phyloP scores from a whole-genome alignment of 2,329 filamentous ascomycete species.

The Botryotinia calthae region DNA sequence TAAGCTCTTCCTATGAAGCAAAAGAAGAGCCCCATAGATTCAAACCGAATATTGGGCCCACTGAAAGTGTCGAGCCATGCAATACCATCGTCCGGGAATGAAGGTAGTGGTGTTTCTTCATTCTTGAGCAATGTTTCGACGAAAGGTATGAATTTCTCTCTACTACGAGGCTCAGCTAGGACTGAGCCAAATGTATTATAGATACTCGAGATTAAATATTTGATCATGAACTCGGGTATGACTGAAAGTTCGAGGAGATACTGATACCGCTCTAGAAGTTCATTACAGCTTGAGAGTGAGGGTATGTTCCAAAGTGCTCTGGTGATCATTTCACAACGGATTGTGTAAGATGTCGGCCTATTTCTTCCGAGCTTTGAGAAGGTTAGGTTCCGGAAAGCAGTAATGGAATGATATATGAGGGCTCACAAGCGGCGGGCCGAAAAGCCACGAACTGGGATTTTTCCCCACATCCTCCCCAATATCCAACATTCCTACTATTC shows the following conservation, averaged over 20 bases:
- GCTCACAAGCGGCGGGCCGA: conserved; percentile 28
- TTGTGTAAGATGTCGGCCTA: conserved; percentile 21
- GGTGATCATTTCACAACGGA: conserved; percentile 19
- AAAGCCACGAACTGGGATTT: conserved; percentile 28
- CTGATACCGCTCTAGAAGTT: conserved; percentile 23
- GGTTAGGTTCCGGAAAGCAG: neutral
- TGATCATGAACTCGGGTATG: conserved; percentile 29
- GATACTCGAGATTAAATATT: conserved; percentile 27
- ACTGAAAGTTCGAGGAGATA: conserved; percentile 20
- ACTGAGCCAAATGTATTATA: conserved; percentile 29
- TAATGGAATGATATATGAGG: neutral
- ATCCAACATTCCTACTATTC: conserved; percentile 29
- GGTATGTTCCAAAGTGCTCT: conserved; percentile 34
- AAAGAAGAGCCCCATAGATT: conserved; percentile 36
- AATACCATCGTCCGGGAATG: conserved; percentile 32
- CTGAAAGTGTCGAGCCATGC: conserved; percentile 36
- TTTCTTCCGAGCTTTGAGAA: conserved; percentile 24
- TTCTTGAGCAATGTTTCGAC: conserved; percentile 31
- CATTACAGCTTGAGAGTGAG: conserved; percentile 30
- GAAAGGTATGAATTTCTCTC: conserved; percentile 27
- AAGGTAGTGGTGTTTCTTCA: conserved; percentile 31
- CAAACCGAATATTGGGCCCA: conserved; percentile 35
- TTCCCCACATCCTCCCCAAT: conserved; percentile 32
- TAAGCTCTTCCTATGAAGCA: conserved; percentile 34
- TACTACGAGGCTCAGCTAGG: conserved; percentile 26